A percentile compares a stretch with the other conserved stretches of the same genome.
Conservation (phyloP, 2,329 filamentous ascomycete species). For the Aspergillus sp. region DNA sequence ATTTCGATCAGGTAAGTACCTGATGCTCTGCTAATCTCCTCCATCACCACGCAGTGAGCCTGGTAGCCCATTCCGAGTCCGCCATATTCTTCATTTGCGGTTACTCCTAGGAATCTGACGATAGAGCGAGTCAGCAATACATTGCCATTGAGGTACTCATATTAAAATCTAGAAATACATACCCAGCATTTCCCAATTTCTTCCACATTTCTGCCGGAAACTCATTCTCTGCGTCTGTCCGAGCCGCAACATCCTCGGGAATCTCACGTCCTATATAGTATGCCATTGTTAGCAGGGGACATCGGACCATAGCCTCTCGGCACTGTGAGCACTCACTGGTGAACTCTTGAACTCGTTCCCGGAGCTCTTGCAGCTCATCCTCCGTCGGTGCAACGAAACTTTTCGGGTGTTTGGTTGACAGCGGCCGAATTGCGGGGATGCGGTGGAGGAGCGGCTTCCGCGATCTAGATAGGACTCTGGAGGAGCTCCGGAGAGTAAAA, state of each 20-base stretch:
- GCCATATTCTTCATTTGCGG: constrained; percentile 85
- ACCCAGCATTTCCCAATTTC: constrained; percentile 81
- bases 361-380: constrained; percentile 70
- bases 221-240: constrained; percentile 76
- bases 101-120: constrained; percentile 73
- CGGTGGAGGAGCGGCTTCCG: constrained; percentile 23
- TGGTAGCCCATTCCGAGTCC: constrained; percentile 91
- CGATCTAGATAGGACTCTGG: constrained; percentile 20
- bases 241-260: constrained; percentile 69
- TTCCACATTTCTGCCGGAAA: constrained; percentile 91
- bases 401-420: constrained; percentile 63
- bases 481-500: constrained; percentile 27
- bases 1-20: constrained; percentile 37
- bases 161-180: constrained; percentile 2
- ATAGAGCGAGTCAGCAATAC: constrained; percentile 3
- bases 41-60: constrained; percentile 91
- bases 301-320: not conserved
- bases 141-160: too few species aligned
- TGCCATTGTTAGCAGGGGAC: constrained; percentile 3
- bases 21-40: constrained; percentile 84
- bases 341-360: constrained; percentile 83
- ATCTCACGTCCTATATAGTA: constrained; percentile 63
- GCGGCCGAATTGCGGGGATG: constrained; percentile 29
- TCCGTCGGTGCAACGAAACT: constrained; percentile 60
- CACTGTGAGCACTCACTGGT: constrained; percentile 42